phyloP scores from a whole-genome alignment of 148 eudicot genomes.

The Dysphania ambrosioides region DNA sequence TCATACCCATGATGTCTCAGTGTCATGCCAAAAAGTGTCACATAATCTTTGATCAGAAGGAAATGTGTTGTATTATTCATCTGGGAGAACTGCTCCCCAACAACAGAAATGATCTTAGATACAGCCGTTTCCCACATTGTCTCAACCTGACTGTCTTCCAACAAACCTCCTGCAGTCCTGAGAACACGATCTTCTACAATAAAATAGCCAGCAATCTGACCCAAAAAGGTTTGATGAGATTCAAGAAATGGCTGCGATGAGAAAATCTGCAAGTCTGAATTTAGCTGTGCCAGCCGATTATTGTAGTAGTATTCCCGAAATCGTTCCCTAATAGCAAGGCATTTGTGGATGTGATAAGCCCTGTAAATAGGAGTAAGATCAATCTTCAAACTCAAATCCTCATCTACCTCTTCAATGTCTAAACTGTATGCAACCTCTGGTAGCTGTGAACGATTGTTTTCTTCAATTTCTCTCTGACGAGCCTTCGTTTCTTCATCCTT shows the following conservation, averaged over 20 bases:
- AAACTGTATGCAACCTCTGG: slow-evolving; percentile 56
- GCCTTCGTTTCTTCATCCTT: slow-evolving; percentile 73
- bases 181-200: slow-evolving; percentile 91
- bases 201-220: slow-evolving; percentile 76
- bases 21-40: slow-evolving; percentile 83
- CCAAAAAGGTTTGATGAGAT: slow-evolving; percentile 70
- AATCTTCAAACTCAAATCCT: slow-evolving; percentile 62
- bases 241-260: slow-evolving; percentile 69
- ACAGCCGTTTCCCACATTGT: slow-evolving; percentile 92
- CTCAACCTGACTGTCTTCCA: slow-evolving; percentile 70
- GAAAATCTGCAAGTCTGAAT: slow-evolving; percentile 80
- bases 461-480: slow-evolving; percentile 79
- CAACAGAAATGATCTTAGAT: slow-evolving; percentile 52
- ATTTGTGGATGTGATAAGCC: slow-evolving; percentile 74
- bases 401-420: slow-evolving; percentile 76
- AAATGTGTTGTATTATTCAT: slow-evolving; percentile 67
- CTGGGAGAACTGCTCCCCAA: slow-evolving; percentile 64
- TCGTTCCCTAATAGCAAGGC: slow-evolving; percentile 64
- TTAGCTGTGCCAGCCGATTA: slow-evolving; percentile 76
- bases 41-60: slow-evolving; percentile 72
- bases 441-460: slow-evolving; percentile 49
- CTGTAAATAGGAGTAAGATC: slow-evolving; percentile 86
- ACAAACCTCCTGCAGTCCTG: slow-evolving; percentile 81
- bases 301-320: slow-evolving; percentile 91
- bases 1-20: slow-evolving; percentile 77